Evolutionary conservation across 306 rosid species (phyloP), one percentile per base, ranked within the genome.

Genomic region (Mimosa bimucronata): DNA sequence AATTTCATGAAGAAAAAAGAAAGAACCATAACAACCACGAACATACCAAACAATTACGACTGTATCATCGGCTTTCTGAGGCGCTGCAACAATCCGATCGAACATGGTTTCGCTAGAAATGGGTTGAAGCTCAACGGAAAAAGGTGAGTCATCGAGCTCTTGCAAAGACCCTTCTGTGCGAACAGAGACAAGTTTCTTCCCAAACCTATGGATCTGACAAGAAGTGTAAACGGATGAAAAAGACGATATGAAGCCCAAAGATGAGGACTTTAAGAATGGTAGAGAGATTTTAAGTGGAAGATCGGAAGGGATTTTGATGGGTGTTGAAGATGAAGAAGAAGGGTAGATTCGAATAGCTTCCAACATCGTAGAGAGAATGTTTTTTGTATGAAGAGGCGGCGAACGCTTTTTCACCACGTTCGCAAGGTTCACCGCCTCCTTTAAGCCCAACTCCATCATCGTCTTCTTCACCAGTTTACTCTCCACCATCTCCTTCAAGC

Each of bases 101-200:
- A 90, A 88, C 19, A 85, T 82, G 83, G 29, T 42, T 73, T 90
- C 91, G 82, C 87, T 67, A 45, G 77, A 37, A 69, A 90, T 77
- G 57, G 89, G 85, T 38, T n/a, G 52, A 45, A 88, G 91, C 66
- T 74, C 80, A 31, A 90, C 48, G 13, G 91, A 86, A 23, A 74
- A 81, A 23, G 90, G 90, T 23, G 91, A 85, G 15, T 90, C 90
- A 81, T 85, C 85, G 40, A 82, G 79, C 80, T 83, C 86, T 48
- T 75, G 85, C 72, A 84, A 26, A 42, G 88, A 71, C 72, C 84
- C 84, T 65, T 79, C 86, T 34, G 72, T 85, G 41, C 44, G 74
- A 1, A 75, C 66, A 53, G 31, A 78, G 9, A 79, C 19, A 18
- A 52, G 40, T 23, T 52, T 44, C n/a, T 72, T 66, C 21, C 31